phyloP scores from a whole-genome alignment of 805 yeast species.

The Dipodascus geniculatus region DNA sequence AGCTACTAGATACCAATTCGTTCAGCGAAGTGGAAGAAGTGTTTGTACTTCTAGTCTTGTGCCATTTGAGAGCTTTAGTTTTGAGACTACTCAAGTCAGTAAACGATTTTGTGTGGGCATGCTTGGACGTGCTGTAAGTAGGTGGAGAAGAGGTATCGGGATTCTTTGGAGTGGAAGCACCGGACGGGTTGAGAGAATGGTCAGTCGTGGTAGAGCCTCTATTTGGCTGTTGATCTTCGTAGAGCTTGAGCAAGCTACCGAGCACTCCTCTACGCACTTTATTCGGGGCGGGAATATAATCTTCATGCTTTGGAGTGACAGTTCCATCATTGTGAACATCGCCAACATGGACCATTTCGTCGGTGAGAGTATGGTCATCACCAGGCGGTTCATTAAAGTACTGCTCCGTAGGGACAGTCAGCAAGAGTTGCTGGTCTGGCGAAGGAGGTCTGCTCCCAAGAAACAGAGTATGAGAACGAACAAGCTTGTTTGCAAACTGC shows the following conservation, averaged over 20 bases:
- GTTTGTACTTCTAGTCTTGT: neutral
- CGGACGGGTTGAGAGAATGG: neutral
- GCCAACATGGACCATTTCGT: neutral
- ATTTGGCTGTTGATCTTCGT: conserved; percentile 26
- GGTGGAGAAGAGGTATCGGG: neutral
- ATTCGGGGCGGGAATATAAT: conserved; percentile 46
- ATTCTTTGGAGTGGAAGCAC: conserved; percentile 1
- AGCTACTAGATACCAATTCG: conserved; percentile 19
- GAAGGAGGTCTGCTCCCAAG: neutral
- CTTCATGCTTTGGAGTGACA: conserved; percentile 13
- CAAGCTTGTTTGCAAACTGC: neutral
- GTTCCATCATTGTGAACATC: neutral
- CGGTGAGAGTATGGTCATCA: neutral
- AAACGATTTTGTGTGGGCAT: neutral
- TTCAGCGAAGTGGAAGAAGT: conserved; percentile 16
- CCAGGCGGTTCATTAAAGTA: neutral
- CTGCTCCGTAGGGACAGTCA: neutral
- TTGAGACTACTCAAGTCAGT: neutral
- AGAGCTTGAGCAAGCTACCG: conserved; percentile 62
- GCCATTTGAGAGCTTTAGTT: neutral
- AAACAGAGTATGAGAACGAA: neutral
- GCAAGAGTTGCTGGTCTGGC: neutral
- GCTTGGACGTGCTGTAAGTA: neutral
- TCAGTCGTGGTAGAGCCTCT: conserved; percentile 3
- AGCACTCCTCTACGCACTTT: conserved; percentile 78